Conservation (phyloP, 1,139 yeast genomes). For the Wickerhamomyces sp. region DNA sequence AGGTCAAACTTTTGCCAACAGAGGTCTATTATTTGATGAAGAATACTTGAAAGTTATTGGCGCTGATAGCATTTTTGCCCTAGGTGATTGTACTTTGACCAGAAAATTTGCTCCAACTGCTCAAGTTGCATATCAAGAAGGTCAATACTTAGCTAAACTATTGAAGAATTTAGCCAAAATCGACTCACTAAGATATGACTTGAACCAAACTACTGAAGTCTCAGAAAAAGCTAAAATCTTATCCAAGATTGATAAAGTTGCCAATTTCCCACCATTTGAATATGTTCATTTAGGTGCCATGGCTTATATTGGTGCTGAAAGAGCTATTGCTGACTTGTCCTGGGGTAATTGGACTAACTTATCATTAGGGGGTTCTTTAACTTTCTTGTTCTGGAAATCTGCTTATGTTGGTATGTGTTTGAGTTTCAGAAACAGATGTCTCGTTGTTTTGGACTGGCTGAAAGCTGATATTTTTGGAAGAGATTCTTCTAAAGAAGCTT, state of each 20-base stretch:
- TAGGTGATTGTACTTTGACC: constrained; percentile 89
- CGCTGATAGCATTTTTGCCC: constrained; percentile 75
- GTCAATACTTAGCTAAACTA: constrained; percentile 69
- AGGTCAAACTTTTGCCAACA: constrained; percentile 79
- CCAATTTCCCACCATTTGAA: constrained; percentile 49
- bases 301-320: constrained; percentile 84
- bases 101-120: constrained; percentile 94
- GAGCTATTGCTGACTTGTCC: constrained; percentile 89
- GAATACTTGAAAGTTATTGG: constrained; percentile 74
- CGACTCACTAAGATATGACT: constrained; percentile 51
- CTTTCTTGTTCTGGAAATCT: constrained; percentile 91
- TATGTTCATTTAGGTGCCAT: constrained; percentile 70
- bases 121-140: constrained; percentile 96
- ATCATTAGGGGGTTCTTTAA: constrained; percentile 78
- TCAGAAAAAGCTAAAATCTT: constrained; percentile 36
- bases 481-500: constrained; percentile 47
- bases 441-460: constrained; percentile 83
- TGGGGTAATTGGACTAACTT: constrained; percentile 84
- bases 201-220: constrained; percentile 31
- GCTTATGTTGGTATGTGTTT: constrained; percentile 92
- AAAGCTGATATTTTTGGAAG: constrained; percentile 87
- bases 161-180: constrained; percentile 68
- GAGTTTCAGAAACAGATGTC: constrained; percentile 79
- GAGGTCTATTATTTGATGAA: constrained; percentile 85
- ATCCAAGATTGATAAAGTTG: constrained; percentile 67